Percentiles rank a stretch among this genome's conserved stretches.
These are phyloP conservation scores for Gnomoniopsis sp. DNA, from an alignment of 2,329 filamentous ascomycete genomes.

Conservation along the genomic window DNA sequence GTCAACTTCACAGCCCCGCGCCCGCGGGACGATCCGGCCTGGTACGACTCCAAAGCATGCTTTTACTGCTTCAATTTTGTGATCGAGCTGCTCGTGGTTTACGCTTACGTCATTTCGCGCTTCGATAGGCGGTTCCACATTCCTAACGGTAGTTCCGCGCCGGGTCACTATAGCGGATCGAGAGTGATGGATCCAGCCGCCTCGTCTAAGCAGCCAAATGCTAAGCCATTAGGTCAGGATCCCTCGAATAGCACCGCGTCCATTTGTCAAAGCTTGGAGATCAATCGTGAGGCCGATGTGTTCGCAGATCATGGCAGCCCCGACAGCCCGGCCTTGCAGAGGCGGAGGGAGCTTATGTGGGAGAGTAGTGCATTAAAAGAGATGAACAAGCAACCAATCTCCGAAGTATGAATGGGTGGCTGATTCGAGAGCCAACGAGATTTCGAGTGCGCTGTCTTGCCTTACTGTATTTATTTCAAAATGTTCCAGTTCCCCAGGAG, in stretches of 20 bases:
- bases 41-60: conserved; percentile 66
- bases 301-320: conserved; percentile 18
- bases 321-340: background rate
- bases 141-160: conserved; percentile 22
- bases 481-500: no score
- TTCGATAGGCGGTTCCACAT: conserved; percentile 72
- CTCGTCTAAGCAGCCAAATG: background rate
- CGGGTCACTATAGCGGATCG: conserved; percentile 14
- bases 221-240: background rate
- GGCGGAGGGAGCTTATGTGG: conserved; percentile 10
- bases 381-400: background rate
- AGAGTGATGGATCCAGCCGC: background rate
- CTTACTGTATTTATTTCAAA: no score
- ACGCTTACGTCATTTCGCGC: conserved; percentile 61
- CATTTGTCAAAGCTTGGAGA: conserved; percentile 4
- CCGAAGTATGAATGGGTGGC: background rate
- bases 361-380: conserved; percentile 12
- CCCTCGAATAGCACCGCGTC: background rate
- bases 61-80: conserved; percentile 81
- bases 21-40: conserved; percentile 53
- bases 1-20: conserved; percentile 49
- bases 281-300: conserved; percentile 23
- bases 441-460: no score
- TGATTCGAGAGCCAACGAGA: background rate
- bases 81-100: conserved; percentile 69